phyloP scores from a whole-genome alignment of 495 filamentous ascomycete species.

The Daldinia vernicosa region DNA sequence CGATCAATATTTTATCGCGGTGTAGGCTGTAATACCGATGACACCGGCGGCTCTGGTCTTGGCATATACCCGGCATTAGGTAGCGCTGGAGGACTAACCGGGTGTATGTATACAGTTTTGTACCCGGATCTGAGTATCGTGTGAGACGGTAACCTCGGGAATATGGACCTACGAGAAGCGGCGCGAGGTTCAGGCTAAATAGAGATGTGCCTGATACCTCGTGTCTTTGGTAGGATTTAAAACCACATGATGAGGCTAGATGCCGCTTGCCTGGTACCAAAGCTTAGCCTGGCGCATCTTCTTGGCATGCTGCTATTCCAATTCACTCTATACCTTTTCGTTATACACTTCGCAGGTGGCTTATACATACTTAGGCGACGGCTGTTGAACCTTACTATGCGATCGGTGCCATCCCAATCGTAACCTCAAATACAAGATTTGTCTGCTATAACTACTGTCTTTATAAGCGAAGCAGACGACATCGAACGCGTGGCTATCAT shows the following conservation, averaged over 20 bases:
- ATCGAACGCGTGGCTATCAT: constrained; percentile 9
- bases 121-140: neutral
- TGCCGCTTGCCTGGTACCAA: constrained; percentile 5
- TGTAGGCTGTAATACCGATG: neutral
- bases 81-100: neutral
- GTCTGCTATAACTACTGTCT: neutral
- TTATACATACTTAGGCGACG: neutral
- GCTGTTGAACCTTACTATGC: neutral
- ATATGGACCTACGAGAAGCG: constrained; percentile 13
- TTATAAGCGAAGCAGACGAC: neutral
- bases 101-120: constrained; percentile 2
- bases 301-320: constrained; percentile 17
- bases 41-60: constrained; percentile 17
- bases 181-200: constrained; percentile 29
- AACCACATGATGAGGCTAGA: constrained; percentile 26
- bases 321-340: neutral
- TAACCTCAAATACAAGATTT: neutral
- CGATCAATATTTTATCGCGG: neutral
- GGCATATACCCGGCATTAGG: constrained; percentile 19
- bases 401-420: neutral
- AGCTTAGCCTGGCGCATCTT: constrained; percentile 17
- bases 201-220: neutral
- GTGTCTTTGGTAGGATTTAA: constrained; percentile 14
- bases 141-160: constrained; percentile 2
- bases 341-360: neutral